Evolutionary conservation across 805 yeast species (phyloP), one percentile per base, ranked within the genome.

Genomic region (Pichia nanzhaoensis): DNA sequence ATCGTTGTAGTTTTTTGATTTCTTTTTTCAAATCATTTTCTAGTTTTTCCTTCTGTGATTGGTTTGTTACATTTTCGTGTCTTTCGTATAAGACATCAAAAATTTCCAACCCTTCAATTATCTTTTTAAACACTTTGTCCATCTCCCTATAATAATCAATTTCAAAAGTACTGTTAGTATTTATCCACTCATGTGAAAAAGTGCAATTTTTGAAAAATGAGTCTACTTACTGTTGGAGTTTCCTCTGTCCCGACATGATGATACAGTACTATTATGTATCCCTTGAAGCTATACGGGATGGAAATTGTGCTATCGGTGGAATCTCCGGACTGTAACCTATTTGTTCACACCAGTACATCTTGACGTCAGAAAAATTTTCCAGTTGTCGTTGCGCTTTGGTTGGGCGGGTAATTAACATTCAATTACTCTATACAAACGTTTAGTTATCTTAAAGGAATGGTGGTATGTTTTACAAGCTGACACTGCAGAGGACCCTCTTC

Each of bases 101-200:
- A 42, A 69, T 67, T 44, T 69, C 70, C 40, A 78, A 61, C 17
- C 84, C 84, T 57, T 78, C 84, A 34, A 69, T 59, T 44, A 78
- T 76, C 61, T 76, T 77, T 59, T 78, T 78, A 65, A 76, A 75
- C 56, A 77, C 77, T 51, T 78, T 77, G 60, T 78, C 84, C 60
- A 78, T 74, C 66, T 78, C 84, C 62, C 70, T 66, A 31, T 37
- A 30, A 34, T 20, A 19, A 35, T 24, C 10, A 24, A 24, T 6
- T 24, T 24, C 6, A 24, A 24, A 24, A 24, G 10, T 10, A 19
- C 10, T 14, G 18, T 16, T 34, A 21, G 24, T 19, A 24, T 10
- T 10, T 17, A n/a, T 36, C 20, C 28, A 22, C 20, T 7, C 4
- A 21, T 21, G 39, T 33, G 35, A 33, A 33, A n/a, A 7, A n/a